Evolutionary conservation across 306 rosid species (phyloP).

Genomic region (Cicer judaicum): DNA sequence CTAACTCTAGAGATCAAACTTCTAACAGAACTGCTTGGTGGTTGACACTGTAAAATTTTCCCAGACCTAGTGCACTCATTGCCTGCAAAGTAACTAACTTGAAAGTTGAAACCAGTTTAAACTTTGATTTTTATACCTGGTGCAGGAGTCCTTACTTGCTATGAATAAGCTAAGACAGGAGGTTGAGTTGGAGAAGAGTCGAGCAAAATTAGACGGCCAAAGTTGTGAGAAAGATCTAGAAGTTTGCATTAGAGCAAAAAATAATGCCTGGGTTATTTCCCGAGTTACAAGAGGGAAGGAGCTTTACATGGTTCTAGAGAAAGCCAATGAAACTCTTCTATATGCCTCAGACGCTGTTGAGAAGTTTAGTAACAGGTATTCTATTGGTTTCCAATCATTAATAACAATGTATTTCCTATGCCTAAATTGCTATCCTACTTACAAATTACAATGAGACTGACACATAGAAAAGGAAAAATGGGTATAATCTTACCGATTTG

Average conservation of each 20-base stretch:
- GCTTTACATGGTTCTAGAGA: conserved; percentile 92
- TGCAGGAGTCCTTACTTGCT: conserved; percentile 89
- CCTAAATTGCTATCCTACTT: conserved; percentile 16
- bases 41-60: conserved; percentile 16
- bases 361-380: conserved; percentile 91
- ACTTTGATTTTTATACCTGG: conserved; percentile 34
- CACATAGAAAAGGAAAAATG: background rate
- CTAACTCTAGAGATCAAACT: conserved; percentile 20
- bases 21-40: conserved; percentile 23
- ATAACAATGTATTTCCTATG: conserved; percentile 28
- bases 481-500: conserved; percentile 9
- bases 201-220: conserved; percentile 57
- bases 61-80: conserved; percentile 23
- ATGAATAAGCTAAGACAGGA: conserved; percentile 85
- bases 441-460: background rate
- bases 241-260: conserved; percentile 84
- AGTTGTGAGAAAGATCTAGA: conserved; percentile 78
- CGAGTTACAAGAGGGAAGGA: conserved; percentile 90
- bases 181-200: conserved; percentile 84
- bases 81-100: conserved; percentile 6
- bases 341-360: conserved; percentile 95
- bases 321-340: conserved; percentile 87
- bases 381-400: conserved; percentile 19
- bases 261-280: conserved; percentile 92
- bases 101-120: conserved; percentile 23